These are phyloP conservation scores for Trichoderma gracile DNA, from an alignment of 2,329 filamentous ascomycete genomes.

Conservation along the genomic window DNA sequence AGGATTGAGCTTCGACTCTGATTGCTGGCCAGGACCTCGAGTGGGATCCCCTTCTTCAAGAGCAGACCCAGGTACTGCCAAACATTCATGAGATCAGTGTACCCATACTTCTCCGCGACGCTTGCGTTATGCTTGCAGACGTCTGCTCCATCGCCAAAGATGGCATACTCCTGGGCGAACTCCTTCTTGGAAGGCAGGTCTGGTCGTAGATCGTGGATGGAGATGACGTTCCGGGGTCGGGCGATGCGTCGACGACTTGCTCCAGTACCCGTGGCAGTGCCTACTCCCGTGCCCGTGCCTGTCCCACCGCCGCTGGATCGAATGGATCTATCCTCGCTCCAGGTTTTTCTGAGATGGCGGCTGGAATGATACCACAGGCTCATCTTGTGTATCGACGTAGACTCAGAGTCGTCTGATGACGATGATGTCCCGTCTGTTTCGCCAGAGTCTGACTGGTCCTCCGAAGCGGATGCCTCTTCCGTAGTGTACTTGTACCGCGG, in stretches of 20 bases:
- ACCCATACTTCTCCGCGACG: conserved; percentile 71
- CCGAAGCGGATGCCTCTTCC: conserved; percentile 54
- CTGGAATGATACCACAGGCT: conserved; percentile 58
- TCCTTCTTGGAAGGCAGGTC: conserved; percentile 76
- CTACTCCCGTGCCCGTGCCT: conserved; percentile 47
- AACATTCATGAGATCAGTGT: conserved; percentile 71
- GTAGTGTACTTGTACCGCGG: conserved; percentile 49
- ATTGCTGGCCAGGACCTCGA: conserved; percentile 61
- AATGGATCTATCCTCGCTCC: conserved; percentile 58
- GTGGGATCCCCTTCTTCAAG: conserved; percentile 72
- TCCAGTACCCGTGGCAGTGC: conserved; percentile 53
- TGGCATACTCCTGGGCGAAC: conserved; percentile 76
- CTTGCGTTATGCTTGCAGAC: conserved; percentile 82
- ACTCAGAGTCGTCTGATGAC: conserved; percentile 62
- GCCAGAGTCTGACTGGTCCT: conserved; percentile 54
- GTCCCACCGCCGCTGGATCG: conserved; percentile 63
- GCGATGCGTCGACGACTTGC: conserved; percentile 51
- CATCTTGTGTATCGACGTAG: conserved; percentile 61
- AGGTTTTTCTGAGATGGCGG: conserved; percentile 54
- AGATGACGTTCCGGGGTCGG: conserved; percentile 67
- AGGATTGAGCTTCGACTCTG: conserved; percentile 61
- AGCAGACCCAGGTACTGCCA: conserved; percentile 83
- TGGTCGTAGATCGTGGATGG: conserved; percentile 68
- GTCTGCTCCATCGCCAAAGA: conserved; percentile 79
- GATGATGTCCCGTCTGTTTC: conserved; percentile 51